Evolutionary conservation across 2,329 filamentous ascomycete species (phyloP).

Genomic region (Mycocentrospora acerina): DNA sequence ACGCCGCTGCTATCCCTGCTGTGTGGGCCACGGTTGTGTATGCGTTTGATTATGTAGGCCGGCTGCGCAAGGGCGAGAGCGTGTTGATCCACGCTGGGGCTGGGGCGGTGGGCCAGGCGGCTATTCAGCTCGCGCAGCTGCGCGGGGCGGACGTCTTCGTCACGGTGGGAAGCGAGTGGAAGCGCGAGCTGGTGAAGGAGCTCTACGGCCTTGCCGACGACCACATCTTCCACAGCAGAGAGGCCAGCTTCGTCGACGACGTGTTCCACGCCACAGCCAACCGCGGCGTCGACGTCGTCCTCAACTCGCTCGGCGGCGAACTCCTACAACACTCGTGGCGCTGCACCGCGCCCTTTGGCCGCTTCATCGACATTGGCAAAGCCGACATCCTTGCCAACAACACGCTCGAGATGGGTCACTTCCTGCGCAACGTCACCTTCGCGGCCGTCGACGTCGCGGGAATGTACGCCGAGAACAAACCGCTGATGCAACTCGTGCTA

Average conservation of each 20-base stretch:
- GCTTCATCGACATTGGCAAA: slow-evolving; percentile 31
- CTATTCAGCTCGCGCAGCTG: slow-evolving; percentile 14
- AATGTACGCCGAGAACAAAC: slow-evolving; percentile 3
- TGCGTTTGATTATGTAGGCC: slow-evolving; percentile 20
- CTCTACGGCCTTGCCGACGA: slow-evolving; percentile 26
- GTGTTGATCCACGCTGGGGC: slow-evolving; percentile 27
- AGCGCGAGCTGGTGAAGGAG: slow-evolving; percentile 10
- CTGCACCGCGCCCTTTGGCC: slow-evolving; percentile 31
- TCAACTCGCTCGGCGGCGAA: slow-evolving; percentile 35
- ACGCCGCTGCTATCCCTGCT: slow-evolving; percentile 7
- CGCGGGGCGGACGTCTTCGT: slow-evolving; percentile 9
- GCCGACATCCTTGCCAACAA: slow-evolving; percentile 15
- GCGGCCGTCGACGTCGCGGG: slow-evolving; percentile 4
- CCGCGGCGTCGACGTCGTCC: slow-evolving; percentile 38
- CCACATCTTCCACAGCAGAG: slow-evolving; percentile 36
- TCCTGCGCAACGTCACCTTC: slow-evolving; percentile 10
- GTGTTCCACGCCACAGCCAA: slow-evolving; percentile 24
- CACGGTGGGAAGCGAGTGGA: slow-evolving; percentile 2
- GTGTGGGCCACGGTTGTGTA: slow-evolving; percentile 6
- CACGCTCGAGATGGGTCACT: slow-evolving; percentile 12
- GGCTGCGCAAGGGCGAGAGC: slow-evolving; percentile 25
- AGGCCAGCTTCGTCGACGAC: slow-evolving; percentile 27
- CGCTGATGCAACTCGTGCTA: slow-evolving; percentile 8
- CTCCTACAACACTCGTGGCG: slow-evolving; percentile 25
- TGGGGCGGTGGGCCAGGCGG: slow-evolving; percentile 23